A percentile compares a stretch with the other conserved stretches of the same genome.
phyloP scores from a whole-genome alignment of 352 stramenopile genomes.

The Plasmopara viticola region DNA sequence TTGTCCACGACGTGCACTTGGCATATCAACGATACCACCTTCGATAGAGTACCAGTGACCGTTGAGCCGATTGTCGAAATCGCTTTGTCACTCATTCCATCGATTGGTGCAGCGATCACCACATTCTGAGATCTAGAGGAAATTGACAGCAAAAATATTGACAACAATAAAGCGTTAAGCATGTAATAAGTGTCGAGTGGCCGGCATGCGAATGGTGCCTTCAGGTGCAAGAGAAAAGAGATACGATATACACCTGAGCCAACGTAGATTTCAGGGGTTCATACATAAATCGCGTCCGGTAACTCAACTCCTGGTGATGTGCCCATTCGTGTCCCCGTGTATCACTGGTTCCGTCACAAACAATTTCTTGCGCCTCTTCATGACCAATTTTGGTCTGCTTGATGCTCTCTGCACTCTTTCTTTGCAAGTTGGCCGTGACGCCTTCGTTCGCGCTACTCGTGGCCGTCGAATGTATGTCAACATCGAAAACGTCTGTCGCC shows the following conservation, averaged over 20 bases:
- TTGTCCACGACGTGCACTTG: slow-evolving; percentile 6
- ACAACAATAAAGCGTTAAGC: background rate
- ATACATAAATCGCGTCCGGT: slow-evolving; percentile 7
- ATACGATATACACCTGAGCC: background rate
- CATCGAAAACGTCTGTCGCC: background rate
- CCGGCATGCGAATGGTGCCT: background rate
- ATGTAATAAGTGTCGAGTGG: background rate
- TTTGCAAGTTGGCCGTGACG: background rate
- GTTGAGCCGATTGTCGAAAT: background rate
- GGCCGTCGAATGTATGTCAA: background rate
- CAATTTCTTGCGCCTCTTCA: background rate
- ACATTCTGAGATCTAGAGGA: too few species aligned
- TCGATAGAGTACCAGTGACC: background rate
- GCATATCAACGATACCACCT: background rate
- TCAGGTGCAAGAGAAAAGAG: background rate
- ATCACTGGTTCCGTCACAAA: background rate
- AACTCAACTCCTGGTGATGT: background rate
- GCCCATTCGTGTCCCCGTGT: background rate
- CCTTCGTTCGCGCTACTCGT: background rate
- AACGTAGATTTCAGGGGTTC: slow-evolving; percentile 1
- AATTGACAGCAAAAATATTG: background rate
- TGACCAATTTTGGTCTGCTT: background rate
- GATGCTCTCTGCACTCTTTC: background rate
- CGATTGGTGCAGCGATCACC: too few species aligned
- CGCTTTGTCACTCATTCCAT: too few species aligned